Conservation (phyloP, 768 basidiomycete genomes). For the Lactarius tabidus region DNA sequence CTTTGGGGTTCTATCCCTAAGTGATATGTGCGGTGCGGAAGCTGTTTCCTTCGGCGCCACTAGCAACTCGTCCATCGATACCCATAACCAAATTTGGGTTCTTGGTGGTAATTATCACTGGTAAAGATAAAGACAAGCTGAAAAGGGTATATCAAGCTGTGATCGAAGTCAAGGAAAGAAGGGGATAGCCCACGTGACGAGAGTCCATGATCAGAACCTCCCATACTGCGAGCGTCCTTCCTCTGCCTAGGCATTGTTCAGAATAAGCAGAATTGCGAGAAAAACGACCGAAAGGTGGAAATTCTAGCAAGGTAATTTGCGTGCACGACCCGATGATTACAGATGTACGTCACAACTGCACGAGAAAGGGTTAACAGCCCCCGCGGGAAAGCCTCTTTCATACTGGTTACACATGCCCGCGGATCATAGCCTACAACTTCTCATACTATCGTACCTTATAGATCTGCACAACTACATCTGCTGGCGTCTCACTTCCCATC, state of each 20-base stretch:
- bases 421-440: neutral
- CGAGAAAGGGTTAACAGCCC: neutral
- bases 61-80: neutral
- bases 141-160: neutral
- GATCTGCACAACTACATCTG: slow-evolving; percentile 63
- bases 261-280: neutral
- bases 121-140: neutral
- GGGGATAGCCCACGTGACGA: neutral
- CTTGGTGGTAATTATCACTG: too few species aligned
- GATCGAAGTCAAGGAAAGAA: neutral
- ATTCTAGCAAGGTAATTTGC: neutral
- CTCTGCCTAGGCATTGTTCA: neutral
- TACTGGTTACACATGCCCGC: neutral
- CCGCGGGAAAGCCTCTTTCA: neutral
- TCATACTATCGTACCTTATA: slow-evolving; percentile 63
- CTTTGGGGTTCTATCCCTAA: neutral
- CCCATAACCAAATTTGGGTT: neutral
- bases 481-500: slow-evolving; percentile 25
- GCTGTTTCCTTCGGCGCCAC: neutral
- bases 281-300: neutral
- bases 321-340: neutral
- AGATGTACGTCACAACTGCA: neutral
- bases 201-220: neutral
- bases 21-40: neutral
- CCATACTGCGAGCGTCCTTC: neutral